phyloP scores from a whole-genome alignment of 1,284 basidiomycete genomes.

The Melampsora larici-populina region DNA sequence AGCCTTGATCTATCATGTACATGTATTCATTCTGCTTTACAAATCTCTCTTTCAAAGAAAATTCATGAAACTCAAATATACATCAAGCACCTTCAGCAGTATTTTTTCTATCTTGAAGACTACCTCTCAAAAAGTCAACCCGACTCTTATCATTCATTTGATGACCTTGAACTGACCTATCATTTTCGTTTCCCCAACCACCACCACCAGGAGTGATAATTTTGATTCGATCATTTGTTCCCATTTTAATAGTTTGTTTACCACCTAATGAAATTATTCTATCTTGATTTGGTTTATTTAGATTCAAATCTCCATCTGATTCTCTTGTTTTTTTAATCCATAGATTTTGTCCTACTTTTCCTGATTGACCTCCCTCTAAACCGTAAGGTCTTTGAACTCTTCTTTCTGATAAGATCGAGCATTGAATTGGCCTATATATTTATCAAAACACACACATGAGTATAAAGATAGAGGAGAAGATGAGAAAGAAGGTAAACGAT shows the following conservation, averaged over 20 bases:
- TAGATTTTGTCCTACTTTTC: slow-evolving; percentile 73
- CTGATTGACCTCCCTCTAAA: slow-evolving; percentile 76
- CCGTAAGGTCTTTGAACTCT: slow-evolving; percentile 87
- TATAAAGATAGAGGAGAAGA: neutral
- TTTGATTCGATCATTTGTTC: slow-evolving; percentile 72
- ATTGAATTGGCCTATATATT: slow-evolving; percentile 63
- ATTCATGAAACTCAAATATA: too few species aligned
- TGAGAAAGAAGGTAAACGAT: neutral
- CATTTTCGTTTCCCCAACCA: slow-evolving; percentile 67
- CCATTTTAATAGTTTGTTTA: slow-evolving; percentile 83
- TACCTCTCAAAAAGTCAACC: neutral
- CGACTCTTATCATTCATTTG: neutral
- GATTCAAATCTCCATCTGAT: slow-evolving; percentile 56
- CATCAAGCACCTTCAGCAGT: slow-evolving; percentile 7
- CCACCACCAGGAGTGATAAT: slow-evolving; percentile 92
- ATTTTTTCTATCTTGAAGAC: neutral
- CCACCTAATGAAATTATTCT: slow-evolving; percentile 84
- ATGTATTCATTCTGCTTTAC: too few species aligned
- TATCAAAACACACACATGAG: neutral
- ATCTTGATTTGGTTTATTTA: slow-evolving; percentile 50
- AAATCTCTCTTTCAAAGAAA: too few species aligned
- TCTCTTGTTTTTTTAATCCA: slow-evolving; percentile 71
- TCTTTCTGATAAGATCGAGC: slow-evolving; percentile 81
- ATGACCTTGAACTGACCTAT: neutral
- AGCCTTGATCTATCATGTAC: too few species aligned